Percentiles rank a stretch among this genome's conserved stretches.
Conservation (phyloP, 352 stramenopile genomes). For the Phytophthora capsici region DNA sequence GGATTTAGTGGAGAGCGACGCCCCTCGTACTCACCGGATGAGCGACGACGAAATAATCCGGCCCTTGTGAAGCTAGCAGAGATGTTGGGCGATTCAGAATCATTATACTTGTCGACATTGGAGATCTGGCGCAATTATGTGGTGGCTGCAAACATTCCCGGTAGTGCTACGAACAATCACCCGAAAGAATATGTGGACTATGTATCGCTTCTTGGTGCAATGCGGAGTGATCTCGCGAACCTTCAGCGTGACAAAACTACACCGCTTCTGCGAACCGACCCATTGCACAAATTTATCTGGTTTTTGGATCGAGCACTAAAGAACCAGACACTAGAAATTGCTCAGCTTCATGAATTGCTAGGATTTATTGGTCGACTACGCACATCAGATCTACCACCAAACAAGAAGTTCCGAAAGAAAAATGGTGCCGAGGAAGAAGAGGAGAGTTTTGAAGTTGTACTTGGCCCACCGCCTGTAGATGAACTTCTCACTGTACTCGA, state of each 20-base stretch:
- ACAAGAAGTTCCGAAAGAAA: constrained; percentile 86
- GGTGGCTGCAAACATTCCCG: constrained; percentile 71
- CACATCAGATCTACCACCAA: constrained; percentile 66
- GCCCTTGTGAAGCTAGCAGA: constrained; percentile 71
- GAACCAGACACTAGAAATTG: constrained; percentile 70
- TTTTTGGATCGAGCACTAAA: constrained; percentile 85
- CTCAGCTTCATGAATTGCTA: constrained; percentile 76
- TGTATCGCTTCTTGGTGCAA: constrained; percentile 78
- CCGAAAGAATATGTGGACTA: constrained; percentile 88
- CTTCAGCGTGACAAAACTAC: constrained; percentile 85
- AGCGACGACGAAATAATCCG: constrained; percentile 72
- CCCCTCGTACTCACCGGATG: constrained; percentile 54
- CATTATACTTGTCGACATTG: constrained; percentile 79
- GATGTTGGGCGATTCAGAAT: constrained; percentile 85
- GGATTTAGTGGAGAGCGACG: constrained; percentile 38
- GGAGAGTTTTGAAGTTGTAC: constrained; percentile 82
- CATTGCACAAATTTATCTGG: constrained; percentile 91
- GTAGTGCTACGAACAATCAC: constrained; percentile 53
- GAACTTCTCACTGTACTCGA: constrained; percentile 75
- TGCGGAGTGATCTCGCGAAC: constrained; percentile 83
- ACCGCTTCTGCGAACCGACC: constrained; percentile 67
- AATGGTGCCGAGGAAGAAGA: constrained; percentile 70
- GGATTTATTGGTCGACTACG: constrained; percentile 75
- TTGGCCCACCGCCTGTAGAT: constrained; percentile 74
- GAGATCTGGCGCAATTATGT: constrained; percentile 85